These are phyloP conservation scores for Pisolithus tinctorius DNA, from an alignment of 768 basidiomycete genomes.

Conservation along the genomic window DNA sequence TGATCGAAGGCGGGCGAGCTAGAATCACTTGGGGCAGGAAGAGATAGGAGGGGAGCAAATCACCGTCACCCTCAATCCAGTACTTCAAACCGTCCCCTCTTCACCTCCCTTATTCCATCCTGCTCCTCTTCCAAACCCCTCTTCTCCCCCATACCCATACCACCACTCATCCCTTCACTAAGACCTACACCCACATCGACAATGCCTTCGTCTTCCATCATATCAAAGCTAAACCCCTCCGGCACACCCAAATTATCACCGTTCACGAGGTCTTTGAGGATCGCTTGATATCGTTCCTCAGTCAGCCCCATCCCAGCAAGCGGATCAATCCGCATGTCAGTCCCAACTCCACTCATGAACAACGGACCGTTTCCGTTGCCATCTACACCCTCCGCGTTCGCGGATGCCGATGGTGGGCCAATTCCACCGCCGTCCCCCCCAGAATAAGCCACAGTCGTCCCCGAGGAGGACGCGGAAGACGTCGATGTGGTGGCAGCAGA, in stretches of 20 bases:
- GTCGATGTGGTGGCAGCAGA: not conserved
- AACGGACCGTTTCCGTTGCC: not conserved
- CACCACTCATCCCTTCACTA: not conserved
- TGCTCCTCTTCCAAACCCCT: constrained; percentile 32
- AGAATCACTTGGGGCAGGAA: too few relatives aligned
- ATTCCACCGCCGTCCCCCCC: not conserved
- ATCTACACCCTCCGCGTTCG: not conserved
- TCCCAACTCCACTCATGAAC: constrained; percentile 18
- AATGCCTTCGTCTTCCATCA: constrained; percentile 1
- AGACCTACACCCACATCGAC: constrained; percentile 6
- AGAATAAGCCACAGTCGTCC: constrained; percentile 25
- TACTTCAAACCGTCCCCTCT: constrained; percentile 56
- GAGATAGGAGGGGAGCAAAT: not conserved
- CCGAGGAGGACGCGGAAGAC: constrained; percentile 3
- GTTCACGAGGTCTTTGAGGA: constrained; percentile 66
- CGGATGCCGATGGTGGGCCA: not conserved
- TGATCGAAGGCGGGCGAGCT: too few relatives aligned
- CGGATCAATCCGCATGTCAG: constrained; percentile 67
- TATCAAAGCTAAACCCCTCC: constrained; percentile 19
- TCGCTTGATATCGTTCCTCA: constrained; percentile 81
- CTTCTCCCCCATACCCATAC: constrained; percentile 29
- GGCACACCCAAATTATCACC: constrained; percentile 48
- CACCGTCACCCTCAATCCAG: constrained; percentile 37
- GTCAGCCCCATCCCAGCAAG: constrained; percentile 82
- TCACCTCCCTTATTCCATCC: constrained; percentile 37